phyloP scores from a whole-genome alignment of 768 basidiomycete species.

The Postia placenta region DNA sequence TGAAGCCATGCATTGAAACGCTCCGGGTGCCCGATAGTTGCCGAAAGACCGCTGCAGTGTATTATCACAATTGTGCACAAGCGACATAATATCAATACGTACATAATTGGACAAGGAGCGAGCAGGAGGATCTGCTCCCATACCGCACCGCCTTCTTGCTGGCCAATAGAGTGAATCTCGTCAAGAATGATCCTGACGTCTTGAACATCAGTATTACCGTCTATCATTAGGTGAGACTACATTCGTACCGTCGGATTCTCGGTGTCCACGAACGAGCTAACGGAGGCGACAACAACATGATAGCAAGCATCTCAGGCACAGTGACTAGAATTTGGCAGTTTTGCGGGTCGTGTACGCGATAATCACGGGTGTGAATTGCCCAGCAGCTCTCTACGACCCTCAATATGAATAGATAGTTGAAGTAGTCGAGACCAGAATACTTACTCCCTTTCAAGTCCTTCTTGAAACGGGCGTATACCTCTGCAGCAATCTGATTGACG shows the following conservation, averaged over 20 bases:
- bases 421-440: neutral
- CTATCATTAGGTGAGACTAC: neutral
- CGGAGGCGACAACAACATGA: slow-evolving; percentile 63
- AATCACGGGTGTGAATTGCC: slow-evolving; percentile 64
- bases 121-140: slow-evolving; percentile 74
- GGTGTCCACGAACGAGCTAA: slow-evolving; percentile 58
- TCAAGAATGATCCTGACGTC: slow-evolving; percentile 67
- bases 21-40: slow-evolving; percentile 62
- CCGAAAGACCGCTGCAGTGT: slow-evolving; percentile 53
- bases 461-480: slow-evolving; percentile 65
- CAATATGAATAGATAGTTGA: neutral
- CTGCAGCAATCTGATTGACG: slow-evolving; percentile 66
- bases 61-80: neutral
- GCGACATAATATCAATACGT: slow-evolving; percentile 15
- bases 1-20: slow-evolving; percentile 61
- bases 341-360: slow-evolving; percentile 53
- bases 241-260: slow-evolving; percentile 47
- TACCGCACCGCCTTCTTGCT: slow-evolving; percentile 60
- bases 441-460: slow-evolving; percentile 40
- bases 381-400: slow-evolving; percentile 44
- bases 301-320: slow-evolving; percentile 64
- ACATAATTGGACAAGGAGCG: slow-evolving; percentile 71
- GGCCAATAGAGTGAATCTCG: slow-evolving; percentile 64
- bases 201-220: neutral
- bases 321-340: slow-evolving; percentile 72